These are phyloP conservation scores for thale cress (Arabidopsis thaliana) DNA, from an alignment of 345 rosid genomes.

Conservation along the genomic window DNA sequence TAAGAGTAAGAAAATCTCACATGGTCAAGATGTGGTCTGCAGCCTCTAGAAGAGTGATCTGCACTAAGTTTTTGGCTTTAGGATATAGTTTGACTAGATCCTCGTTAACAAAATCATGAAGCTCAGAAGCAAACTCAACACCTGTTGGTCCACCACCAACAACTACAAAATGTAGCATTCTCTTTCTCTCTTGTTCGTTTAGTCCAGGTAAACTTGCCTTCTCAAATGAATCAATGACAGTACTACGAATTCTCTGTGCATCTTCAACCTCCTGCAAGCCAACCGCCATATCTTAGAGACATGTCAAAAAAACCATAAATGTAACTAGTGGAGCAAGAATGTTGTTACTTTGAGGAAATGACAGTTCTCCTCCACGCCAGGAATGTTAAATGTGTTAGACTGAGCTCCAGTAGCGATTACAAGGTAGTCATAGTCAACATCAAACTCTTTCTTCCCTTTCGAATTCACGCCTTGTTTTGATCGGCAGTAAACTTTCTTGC, in stretches of 20 bases:
- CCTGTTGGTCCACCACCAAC: conserved; percentile 99
- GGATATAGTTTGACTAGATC: conserved; percentile 87
- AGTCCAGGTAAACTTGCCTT: conserved; percentile 82
- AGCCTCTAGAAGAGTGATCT: conserved; percentile 89
- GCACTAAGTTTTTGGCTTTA: conserved; percentile 56
- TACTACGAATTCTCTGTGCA: conserved; percentile 83
- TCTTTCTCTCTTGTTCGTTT: conserved; percentile 81
- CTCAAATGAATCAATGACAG: conserved; percentile 82
- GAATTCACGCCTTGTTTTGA: conserved; percentile 46
- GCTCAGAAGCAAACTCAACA: conserved; percentile 96
- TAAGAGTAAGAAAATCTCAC: conserved; percentile 47
- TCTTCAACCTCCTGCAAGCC: conserved; percentile 87
- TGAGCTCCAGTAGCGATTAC: conserved; percentile 88
- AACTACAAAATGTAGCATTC: conserved; percentile 87
- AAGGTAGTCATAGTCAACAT: conserved; percentile 80
- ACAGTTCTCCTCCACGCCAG: conserved; percentile 83
- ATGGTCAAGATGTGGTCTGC: conserved; percentile 89
- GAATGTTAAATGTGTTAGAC: conserved; percentile 83
- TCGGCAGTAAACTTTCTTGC: conserved; percentile 73
- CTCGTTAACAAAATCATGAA: conserved; percentile 84
- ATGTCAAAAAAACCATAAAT: not conserved
- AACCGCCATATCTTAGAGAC: not conserved
- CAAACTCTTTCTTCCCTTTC: conserved; percentile 64
- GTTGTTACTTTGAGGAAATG: conserved; percentile 76
- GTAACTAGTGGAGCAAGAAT: not conserved